Percentiles rank a stretch among this genome's conserved stretches.
Evolutionary conservation across 2,329 filamentous ascomycete species (phyloP).

Genomic region (Fusarium stilboides): DNA sequence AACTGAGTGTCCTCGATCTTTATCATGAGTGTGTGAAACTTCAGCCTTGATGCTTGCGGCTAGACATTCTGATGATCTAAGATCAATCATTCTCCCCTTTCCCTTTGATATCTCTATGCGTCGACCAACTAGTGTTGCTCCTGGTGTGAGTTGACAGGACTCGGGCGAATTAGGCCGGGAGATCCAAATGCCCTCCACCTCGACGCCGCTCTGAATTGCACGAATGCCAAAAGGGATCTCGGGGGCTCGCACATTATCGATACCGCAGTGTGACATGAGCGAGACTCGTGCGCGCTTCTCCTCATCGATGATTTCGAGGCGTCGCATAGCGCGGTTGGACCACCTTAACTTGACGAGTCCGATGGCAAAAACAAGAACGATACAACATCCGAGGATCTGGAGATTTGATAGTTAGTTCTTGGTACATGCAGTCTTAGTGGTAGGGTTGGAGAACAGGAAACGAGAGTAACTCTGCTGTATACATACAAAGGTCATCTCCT

Average conservation of each 20-base stretch:
- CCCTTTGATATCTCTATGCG: conserved; percentile 34
- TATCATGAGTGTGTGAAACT: background rate
- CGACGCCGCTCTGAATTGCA: conserved; percentile 85
- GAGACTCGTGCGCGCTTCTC: conserved; percentile 70
- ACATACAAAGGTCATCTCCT: conserved; percentile 91
- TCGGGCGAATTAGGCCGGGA: conserved; percentile 65
- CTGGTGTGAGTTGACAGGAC: conserved; percentile 43
- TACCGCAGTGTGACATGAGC: conserved; percentile 70
- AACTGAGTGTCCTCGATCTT: conserved; percentile 3
- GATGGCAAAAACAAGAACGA: conserved; percentile 77
- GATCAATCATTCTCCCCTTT: conserved; percentile 40
- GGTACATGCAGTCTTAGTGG: too few relatives aligned
- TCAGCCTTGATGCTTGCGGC: conserved; percentile 3
- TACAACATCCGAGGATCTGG: conserved; percentile 80
- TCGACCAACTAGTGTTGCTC: conserved; percentile 45
- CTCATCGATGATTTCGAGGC: conserved; percentile 75
- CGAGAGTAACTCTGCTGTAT: background rate
- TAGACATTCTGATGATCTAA: conserved; percentile 11
- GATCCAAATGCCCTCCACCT: conserved; percentile 89
- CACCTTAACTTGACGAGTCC: conserved; percentile 79
- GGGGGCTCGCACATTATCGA: conserved; percentile 57
- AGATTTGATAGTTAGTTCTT: conserved; percentile 7
- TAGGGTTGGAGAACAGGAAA: background rate
- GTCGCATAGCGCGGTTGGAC: conserved; percentile 69
- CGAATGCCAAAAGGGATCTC: conserved; percentile 89